phyloP scores from a whole-genome alignment of 2,329 filamentous ascomycete species.

The Elsinoe fawcettii region DNA sequence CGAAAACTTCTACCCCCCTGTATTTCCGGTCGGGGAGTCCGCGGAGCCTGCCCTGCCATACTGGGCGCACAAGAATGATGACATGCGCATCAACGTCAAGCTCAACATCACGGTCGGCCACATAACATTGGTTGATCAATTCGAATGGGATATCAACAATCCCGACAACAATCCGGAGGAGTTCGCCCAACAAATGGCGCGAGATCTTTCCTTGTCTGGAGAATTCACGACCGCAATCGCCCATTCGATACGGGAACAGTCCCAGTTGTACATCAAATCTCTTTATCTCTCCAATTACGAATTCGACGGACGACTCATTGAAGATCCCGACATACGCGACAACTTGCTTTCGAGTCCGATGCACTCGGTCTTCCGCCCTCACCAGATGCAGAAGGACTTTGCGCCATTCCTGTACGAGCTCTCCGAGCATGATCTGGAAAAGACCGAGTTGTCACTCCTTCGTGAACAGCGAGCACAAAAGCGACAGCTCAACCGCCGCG shows the following conservation, averaged over 20 bases:
- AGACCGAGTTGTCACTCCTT: conserved; percentile 85
- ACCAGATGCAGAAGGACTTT: conserved; percentile 89
- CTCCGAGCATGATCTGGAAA: conserved; percentile 80
- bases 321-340: conserved; percentile 79
- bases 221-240: conserved; percentile 97
- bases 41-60: conserved; percentile 87
- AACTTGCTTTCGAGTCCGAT: conserved; percentile 82
- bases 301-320: conserved; percentile 87
- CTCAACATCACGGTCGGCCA: conserved; percentile 96
- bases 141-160: conserved; percentile 99
- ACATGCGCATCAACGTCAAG: conserved; percentile 94
- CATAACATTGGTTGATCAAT: conserved; percentile 90
- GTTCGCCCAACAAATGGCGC: conserved; percentile 82
- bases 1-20: conserved; percentile 85
- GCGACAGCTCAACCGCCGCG: conserved; percentile 85
- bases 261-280: conserved; percentile 87
- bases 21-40: conserved; percentile 81
- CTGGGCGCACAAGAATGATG: conserved; percentile 93
- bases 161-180: conserved; percentile 88
- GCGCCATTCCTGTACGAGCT: conserved; percentile 91
- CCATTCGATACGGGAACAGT: conserved; percentile 93
- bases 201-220: conserved; percentile 81
- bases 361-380: conserved; percentile 74
- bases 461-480: conserved; percentile 92
- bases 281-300: conserved; percentile 88